A percentile compares a stretch with the other conserved stretches of the same genome.
Evolutionary conservation across 139 green algal genomes (phyloP).

Genomic region (Spirogloea muscicola): DNA sequence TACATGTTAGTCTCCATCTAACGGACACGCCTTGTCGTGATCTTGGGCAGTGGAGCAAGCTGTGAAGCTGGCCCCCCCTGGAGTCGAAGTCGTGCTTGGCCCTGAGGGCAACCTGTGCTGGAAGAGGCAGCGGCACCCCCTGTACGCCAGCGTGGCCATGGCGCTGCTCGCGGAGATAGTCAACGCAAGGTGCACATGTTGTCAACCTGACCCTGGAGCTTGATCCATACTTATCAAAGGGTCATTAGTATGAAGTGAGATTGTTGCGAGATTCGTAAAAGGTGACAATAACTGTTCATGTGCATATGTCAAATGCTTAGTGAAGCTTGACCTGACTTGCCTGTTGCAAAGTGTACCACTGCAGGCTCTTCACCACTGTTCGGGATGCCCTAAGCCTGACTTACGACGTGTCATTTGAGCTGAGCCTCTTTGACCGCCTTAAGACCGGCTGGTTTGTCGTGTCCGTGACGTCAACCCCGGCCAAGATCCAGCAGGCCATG

Average conservation of each 20-base stretch:
- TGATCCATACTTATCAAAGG: no score
- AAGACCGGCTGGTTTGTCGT: constrained; percentile 76
- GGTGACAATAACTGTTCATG: no score
- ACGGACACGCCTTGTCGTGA: no score
- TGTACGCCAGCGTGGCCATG: constrained; percentile 74
- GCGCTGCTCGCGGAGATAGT: constrained; percentile 87
- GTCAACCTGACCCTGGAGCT: no score
- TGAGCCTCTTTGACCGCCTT: constrained; percentile 71
- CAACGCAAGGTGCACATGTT: constrained; percentile 69
- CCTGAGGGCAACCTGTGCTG: constrained; percentile 12
- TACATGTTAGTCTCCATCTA: no score
- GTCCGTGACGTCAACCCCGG: constrained; percentile 86
- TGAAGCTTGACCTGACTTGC: no score
- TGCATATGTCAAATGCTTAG: no score
- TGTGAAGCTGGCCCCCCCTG: constrained; percentile 24
- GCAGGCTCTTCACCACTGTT: constrained; percentile 54
- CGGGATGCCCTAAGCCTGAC: constrained; percentile 92
- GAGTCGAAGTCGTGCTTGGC: constrained; percentile 13
- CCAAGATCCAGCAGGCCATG: constrained; percentile 91
- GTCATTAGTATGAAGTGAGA: no score
- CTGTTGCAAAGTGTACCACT: no score
- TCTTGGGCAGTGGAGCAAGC: constrained; percentile 25
- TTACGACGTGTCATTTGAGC: constrained; percentile 97
- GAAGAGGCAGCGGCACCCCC: constrained; percentile 63
- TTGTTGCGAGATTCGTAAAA: no score